Base-by-base conservation (phyloP, 768 basidiomycete species). In the Termitomyces sp. region DNA sequence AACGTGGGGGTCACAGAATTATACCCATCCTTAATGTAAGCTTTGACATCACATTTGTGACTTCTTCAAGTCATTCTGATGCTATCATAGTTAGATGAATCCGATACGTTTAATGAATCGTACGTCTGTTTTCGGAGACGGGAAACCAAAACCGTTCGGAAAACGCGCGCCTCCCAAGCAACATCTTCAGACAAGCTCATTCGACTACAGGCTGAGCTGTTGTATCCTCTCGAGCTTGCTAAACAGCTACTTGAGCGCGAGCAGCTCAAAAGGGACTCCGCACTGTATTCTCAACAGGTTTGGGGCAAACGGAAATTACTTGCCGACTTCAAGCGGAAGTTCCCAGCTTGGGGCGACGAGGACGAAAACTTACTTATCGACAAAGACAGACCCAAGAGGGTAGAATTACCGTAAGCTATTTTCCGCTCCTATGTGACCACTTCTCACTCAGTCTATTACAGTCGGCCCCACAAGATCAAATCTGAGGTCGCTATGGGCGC, bases 71-170 rank as follows among this genome's bases (percentile, higher is more conserved):
- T 8, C 25, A 25, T 17, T n/a, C 35, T 38, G 25, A 50, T 5
- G 17, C 17, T 7, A 38, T n/a, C 17, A 17, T 37, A 50, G 49
- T 37, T 37, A 7, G 35, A 50, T 14, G 49, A 50, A 27, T n/a
- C 25, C 21, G 49, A 50, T 25, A n/a, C 17, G 11, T 35, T 50
- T 2, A 50, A 92, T 54, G 94, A 96, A 65, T 95, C 96, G 0
- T 98, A 97, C 61, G 89, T 98, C 44, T 99, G 97, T 72, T 99
- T 99, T 80, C 85, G 97, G 35, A 82, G 95, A 59, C 87, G 95
- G 53, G 96, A 98, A 70, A 87, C 89, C 71, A 98, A 98, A 68
- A 86, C 90, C 4, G 82, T 92, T 47, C 86, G 97, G 57, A 98
- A 98, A 75, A 98, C 96, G 7, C 86, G 96, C 14, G 88, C 94